These are phyloP conservation scores for Pseudoturritis turrita DNA, from an alignment of 345 rosid species.

Conservation along the genomic window DNA sequence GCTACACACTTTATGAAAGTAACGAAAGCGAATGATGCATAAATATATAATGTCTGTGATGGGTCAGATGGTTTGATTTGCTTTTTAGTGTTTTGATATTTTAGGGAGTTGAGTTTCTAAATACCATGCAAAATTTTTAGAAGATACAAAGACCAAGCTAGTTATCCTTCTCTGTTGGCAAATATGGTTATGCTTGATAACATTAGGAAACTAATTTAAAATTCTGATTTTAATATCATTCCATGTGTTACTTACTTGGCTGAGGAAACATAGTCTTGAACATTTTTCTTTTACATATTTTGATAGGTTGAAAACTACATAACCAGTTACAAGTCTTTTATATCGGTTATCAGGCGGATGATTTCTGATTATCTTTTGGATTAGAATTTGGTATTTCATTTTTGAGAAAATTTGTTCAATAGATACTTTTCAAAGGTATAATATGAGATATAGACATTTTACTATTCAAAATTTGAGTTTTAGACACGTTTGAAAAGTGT, in stretches of 20 bases:
- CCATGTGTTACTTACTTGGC: neutral
- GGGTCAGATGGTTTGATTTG: slow-evolving; percentile 29
- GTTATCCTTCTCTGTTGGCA: slow-evolving; percentile 7
- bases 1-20: slow-evolving; percentile 33
- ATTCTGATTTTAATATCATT: neutral
- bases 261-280: neutral
- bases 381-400: neutral
- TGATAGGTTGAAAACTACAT: neutral
- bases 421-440: too few species aligned
- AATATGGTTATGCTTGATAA: neutral
- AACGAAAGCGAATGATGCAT: slow-evolving; percentile 24
- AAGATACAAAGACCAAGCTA: neutral
- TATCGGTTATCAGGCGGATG: neutral
- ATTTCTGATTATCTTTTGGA: neutral
- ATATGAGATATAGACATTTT: too few species aligned
- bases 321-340: neutral
- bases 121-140: slow-evolving; percentile 8
- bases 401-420: too few species aligned
- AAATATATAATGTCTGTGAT: slow-evolving; percentile 16
- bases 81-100: slow-evolving; percentile 15
- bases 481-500: too few species aligned
- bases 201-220: neutral
- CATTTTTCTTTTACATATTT: neutral
- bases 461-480: too few species aligned
- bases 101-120: neutral